Conservation (phyloP, 768 basidiomycete species). For the Dioszegia aurantiaca region DNA sequence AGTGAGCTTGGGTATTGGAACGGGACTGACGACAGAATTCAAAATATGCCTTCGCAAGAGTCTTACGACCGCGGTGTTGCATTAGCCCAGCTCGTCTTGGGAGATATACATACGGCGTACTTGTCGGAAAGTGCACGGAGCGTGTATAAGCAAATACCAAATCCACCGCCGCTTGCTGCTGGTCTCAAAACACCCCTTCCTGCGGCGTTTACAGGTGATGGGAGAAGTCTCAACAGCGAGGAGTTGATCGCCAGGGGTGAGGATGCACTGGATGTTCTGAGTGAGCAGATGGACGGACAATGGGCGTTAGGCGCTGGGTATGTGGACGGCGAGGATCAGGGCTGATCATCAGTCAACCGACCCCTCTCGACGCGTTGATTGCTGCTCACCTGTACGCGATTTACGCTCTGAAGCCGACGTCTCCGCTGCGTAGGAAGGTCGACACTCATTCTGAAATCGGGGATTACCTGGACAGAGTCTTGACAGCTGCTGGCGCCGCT, state of each 20-base stretch:
- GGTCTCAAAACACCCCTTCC: slow-evolving; percentile 42
- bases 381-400: slow-evolving; percentile 33
- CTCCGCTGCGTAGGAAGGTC: slow-evolving; percentile 10
- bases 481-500: slow-evolving; percentile 17
- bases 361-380: slow-evolving; percentile 42
- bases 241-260: slow-evolving; percentile 24
- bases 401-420: slow-evolving; percentile 16
- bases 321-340: slow-evolving; percentile 11
- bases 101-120: slow-evolving; percentile 30
- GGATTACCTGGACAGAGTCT: slow-evolving; percentile 30
- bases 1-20: slow-evolving; percentile 24
- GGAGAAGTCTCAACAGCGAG: slow-evolving; percentile 23
- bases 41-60: slow-evolving; percentile 37
- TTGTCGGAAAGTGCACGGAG: slow-evolving; percentile 23
- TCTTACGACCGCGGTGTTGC: slow-evolving; percentile 38
- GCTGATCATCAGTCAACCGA: slow-evolving; percentile 24
- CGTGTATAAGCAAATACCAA: slow-evolving; percentile 24
- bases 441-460: slow-evolving; percentile 12
- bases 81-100: slow-evolving; percentile 34
- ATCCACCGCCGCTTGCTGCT: slow-evolving; percentile 33
- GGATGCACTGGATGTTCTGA: slow-evolving; percentile 19
- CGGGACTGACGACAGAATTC: slow-evolving; percentile 19
- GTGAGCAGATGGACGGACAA: slow-evolving; percentile 6
- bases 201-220: slow-evolving; percentile 36
- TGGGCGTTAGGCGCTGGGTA: slow-evolving; percentile 42